A percentile compares a stretch with the other conserved stretches of the same genome.
Conservation (phyloP, 306 rosid species). For the Prunus fruticosa region DNA sequence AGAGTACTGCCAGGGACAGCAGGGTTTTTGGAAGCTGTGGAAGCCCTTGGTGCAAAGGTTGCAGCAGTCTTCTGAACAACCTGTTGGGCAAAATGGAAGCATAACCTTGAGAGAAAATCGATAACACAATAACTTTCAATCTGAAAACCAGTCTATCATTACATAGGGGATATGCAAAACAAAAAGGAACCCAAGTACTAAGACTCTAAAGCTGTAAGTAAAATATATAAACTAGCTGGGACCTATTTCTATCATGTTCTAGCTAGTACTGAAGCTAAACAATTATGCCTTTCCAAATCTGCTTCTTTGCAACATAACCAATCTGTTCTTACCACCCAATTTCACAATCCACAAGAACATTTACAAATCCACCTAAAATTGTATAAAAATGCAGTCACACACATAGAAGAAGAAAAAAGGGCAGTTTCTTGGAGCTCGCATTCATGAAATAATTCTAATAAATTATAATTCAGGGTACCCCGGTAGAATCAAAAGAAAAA, state of each 20-base stretch:
- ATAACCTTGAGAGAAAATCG: neutral
- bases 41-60: constrained; percentile 97
- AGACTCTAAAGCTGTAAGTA: no score
- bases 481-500: neutral
- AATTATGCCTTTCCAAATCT: no score
- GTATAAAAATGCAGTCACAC: neutral
- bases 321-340: neutral
- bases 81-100: constrained; percentile 29
- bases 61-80: constrained; percentile 96
- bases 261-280: no score
- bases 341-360: neutral
- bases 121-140: neutral
- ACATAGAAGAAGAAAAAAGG: neutral
- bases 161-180: neutral
- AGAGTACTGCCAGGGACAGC: constrained; percentile 80
- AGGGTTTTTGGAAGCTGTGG: constrained; percentile 82
- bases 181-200: neutral
- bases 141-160: neutral
- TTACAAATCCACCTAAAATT: neutral
- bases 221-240: no score
- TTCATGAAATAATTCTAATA: neutral
- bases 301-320: no score
- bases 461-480: neutral
- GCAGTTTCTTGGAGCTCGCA: neutral
- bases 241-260: no score